Evolutionary conservation across 2,329 filamentous ascomycete genomes (phyloP), one percentile per base, ranked within the genome.

Genomic region (Chaetomium strumarium): DNA sequence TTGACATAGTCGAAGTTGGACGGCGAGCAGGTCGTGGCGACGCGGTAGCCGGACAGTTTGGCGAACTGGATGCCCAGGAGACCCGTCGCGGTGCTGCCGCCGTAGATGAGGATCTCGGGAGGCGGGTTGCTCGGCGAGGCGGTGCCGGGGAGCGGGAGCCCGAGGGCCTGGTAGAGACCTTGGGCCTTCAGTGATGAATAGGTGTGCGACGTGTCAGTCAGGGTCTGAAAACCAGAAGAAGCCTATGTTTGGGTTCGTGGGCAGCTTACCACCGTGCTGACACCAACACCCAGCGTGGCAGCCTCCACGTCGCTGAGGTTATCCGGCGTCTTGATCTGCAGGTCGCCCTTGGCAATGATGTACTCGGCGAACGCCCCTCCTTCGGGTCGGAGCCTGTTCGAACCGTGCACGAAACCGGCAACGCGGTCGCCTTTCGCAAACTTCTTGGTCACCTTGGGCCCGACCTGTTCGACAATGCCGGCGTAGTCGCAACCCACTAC

Each of bases 81-180:
- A 63, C 75, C 76, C 0, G 79, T 80, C 2, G 78, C 79, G 10
- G 75, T 82, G 64, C 76, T 76, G 14, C 71, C 73, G 39, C 72
- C 75, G 49, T 76, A 74, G 55, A 75, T 73, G 19, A 76, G 58
- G 38, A 76, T 54, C 12, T 50, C 33, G 6, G 45, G 37, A 1
- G 49, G 38, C 5, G 59, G 0, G 72, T 66, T 39, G 68, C 61
- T 37, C 68, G 62, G 10, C 70, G 65, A n/a, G 66, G 64, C 30
- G 63, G 49, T 6, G 7, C 14, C 37, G 20, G 73, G 67, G 9
- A 80, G 64, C 0, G 73, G 69, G 0, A 79, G 68, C 46, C 65
- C 49, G 1, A 79, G 66, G 5, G 63, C 61, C 53, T 75, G 71
- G 63, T 77, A 79, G 5, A 79, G 66, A 0, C 69, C 72, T 64